These are phyloP conservation scores for Sanghuangporus baumii DNA, from an alignment of 1,284 basidiomycete genomes.

Conservation along the genomic window DNA sequence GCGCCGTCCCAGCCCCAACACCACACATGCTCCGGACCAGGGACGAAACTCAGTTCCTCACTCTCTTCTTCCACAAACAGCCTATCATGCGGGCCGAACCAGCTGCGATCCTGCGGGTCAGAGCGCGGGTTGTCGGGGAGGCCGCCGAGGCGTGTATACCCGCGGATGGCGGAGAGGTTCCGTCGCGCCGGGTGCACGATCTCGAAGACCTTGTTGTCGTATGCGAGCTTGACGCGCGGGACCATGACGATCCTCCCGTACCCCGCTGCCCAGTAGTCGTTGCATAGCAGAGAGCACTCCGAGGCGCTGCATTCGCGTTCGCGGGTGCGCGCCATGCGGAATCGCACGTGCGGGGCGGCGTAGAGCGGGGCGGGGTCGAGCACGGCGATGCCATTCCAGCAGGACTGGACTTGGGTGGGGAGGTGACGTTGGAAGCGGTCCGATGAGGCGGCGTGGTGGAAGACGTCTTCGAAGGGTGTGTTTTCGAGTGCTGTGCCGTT, in stretches of 20 bases:
- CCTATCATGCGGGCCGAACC: slow-evolving; percentile 94
- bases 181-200: slow-evolving; percentile 86
- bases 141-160: slow-evolving; percentile 85
- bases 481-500: slow-evolving; percentile 96
- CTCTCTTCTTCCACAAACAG: slow-evolving; percentile 85
- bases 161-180: slow-evolving; percentile 90
- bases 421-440: slow-evolving; percentile 85
- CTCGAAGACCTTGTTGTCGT: slow-evolving; percentile 91
- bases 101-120: slow-evolving; percentile 90
- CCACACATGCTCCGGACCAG: slow-evolving; percentile 90
- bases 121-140: slow-evolving; percentile 90
- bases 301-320: slow-evolving; percentile 89
- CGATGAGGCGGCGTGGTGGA: slow-evolving; percentile 74
- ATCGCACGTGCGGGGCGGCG: slow-evolving; percentile 78
- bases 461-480: slow-evolving; percentile 89
- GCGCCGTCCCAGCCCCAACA: slow-evolving; percentile 99
- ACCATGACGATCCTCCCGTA: slow-evolving; percentile 97
- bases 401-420: slow-evolving; percentile 91
- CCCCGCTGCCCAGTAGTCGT: slow-evolving; percentile 89
- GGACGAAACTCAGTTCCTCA: slow-evolving; percentile 66
- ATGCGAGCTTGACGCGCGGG: slow-evolving; percentile 90
- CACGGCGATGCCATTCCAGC: slow-evolving; percentile 95
- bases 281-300: slow-evolving; percentile 93
- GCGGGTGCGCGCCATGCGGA: slow-evolving; percentile 84
- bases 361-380: slow-evolving; percentile 93